A percentile compares a stretch with the other conserved stretches of the same genome.
phyloP scores from a whole-genome alignment of 257 asterid genomes.

The Buddleja alternifolia region DNA sequence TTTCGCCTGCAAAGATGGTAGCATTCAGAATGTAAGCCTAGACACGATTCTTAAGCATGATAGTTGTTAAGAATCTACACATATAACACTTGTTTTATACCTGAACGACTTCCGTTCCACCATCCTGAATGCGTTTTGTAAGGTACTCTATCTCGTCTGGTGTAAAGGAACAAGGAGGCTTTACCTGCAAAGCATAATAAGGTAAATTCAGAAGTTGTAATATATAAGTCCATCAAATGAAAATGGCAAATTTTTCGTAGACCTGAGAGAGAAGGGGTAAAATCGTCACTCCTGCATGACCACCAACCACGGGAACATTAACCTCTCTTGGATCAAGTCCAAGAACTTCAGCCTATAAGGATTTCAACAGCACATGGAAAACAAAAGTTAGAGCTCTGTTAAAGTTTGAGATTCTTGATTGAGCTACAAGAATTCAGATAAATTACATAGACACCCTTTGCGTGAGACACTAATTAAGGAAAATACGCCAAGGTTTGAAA shows the following conservation, averaged over 20 bases:
- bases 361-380: background rate
- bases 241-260: background rate
- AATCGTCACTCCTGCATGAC: conserved; percentile 94
- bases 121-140: conserved; percentile 89
- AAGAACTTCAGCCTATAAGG: conserved; percentile 79
- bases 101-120: conserved; percentile 96
- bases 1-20: conserved; percentile 64
- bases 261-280: conserved; percentile 96
- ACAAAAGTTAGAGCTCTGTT: too few relatives aligned
- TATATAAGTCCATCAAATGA: background rate
- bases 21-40: conserved; percentile 7
- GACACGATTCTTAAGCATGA: background rate
- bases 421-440: background rate
- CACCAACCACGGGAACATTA: conserved; percentile 88
- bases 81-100: conserved; percentile 30
- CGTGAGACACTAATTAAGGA: too few relatives aligned
- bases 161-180: conserved; percentile 81
- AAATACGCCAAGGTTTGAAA: too few relatives aligned
- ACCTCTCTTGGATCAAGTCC: conserved; percentile 95
- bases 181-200: conserved; percentile 54
- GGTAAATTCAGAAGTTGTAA: conserved; percentile 8
- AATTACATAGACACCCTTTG: too few relatives aligned
- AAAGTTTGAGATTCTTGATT: background rate
- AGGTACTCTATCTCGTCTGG: conserved; percentile 78
- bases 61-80: background rate